Evolutionary conservation across 805 yeast species (phyloP), one percentile per base, ranked within the genome.

Genomic region (Pichia cephalocereana): DNA sequence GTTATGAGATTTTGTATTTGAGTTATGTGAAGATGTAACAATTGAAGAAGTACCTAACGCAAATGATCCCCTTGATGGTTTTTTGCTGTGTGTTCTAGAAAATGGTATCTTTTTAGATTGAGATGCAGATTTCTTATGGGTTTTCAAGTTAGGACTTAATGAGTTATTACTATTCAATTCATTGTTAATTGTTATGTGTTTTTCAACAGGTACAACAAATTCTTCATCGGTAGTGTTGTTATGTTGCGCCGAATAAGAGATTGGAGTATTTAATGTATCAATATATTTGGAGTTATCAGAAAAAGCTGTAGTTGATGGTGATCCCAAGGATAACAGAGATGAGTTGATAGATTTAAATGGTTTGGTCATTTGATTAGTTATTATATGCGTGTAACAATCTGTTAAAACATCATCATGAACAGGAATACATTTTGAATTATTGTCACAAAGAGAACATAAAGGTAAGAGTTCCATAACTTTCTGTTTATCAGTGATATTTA

Each of bases 41-140:
- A 65, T 63, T 4, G 69, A 63, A 0, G 68, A 60, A 0, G 59
- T 57, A 2, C 67, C 70, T 15, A 67, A 60, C 2, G 59, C 54
- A 2, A 63, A 57, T 1, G 70, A 66, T 5, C 69, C 70, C 23
- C 70, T 54, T 4, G 69, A 64, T 9, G 63, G 59, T 47, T 56
- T 64, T 46, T 59, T 58, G 8, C 46, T 44, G 46, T 62, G 67
- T 31, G 27, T 41, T 26, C 39, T 39, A 27, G 19, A 34, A 19
- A 40, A 28, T 8, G 46, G 15, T 4, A 37, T 12, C 30, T 39
- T 44, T 11, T 30, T 10, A 8, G 39, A 14, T 37, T 9, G 23
- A 2, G 19, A 9, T 2, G 8, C 18, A 3, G 19, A 9, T 37
- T 37, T 37, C 11, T 10, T n/a, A 17, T 7, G 14, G 8, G 6